Percentiles rank a stretch among this genome's conserved stretches.
Evolutionary conservation across 768 basidiomycete species (phyloP).

Genomic region (Mycena olivaceomarginata): DNA sequence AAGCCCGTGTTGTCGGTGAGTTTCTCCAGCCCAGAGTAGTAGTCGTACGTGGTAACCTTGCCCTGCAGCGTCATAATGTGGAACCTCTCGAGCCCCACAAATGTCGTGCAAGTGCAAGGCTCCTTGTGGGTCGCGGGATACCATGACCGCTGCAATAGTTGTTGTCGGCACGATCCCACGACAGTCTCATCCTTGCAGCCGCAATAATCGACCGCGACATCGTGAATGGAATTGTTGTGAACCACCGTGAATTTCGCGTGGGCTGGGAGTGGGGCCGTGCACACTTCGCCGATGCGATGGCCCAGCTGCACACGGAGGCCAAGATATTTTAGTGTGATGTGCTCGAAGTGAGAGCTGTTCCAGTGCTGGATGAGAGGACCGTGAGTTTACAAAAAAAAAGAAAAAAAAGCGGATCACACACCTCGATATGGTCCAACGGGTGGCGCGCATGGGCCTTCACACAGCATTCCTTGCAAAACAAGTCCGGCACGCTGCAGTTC

Average conservation of each 20-base stretch:
- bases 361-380: not conserved
- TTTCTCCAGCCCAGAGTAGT: constrained; percentile 29
- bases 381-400: not conserved
- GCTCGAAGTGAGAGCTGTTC: not conserved
- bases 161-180: not conserved
- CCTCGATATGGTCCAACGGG: not conserved
- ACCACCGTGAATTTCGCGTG: not conserved
- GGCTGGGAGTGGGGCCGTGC: not conserved
- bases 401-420: not conserved
- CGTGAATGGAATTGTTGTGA: not conserved
- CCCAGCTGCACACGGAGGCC: too few relatives aligned
- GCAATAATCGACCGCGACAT: not conserved
- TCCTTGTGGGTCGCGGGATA: not conserved
- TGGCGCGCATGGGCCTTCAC: not conserved
- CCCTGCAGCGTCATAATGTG: constrained; percentile 31
- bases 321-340: not conserved
- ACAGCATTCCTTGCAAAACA: not conserved
- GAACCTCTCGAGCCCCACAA: constrained; percentile 1
- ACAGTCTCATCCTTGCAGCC: not conserved
- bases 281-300: not conserved
- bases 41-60: constrained; percentile 40
- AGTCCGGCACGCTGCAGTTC: not conserved
- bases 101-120: not conserved
- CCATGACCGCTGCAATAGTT: not conserved
- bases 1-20: constrained; percentile 28